Conservation (phyloP, 2,329 filamentous ascomycete genomes). For the Alternaria sp. region DNA sequence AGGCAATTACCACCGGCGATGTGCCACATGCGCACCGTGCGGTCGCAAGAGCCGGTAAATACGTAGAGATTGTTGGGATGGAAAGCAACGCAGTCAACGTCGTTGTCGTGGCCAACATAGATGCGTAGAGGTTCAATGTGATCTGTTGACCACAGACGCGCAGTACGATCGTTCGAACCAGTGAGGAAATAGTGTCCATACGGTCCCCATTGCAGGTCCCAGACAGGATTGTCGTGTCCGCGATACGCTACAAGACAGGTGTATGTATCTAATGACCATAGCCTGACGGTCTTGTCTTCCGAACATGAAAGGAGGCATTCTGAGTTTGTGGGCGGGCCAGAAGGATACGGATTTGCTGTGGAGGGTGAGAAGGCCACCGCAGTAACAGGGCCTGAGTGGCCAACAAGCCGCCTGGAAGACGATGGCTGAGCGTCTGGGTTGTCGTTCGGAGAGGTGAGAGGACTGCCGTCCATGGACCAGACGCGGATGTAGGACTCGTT, state of each 20-base stretch:
- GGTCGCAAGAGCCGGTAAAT: constrained; percentile 92
- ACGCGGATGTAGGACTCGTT: constrained; percentile 95
- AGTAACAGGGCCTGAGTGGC: constrained; percentile 90
- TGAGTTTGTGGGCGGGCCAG: constrained; percentile 64
- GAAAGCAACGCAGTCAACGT: constrained; percentile 91
- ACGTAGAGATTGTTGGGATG: constrained; percentile 94
- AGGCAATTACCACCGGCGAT: constrained; percentile 87
- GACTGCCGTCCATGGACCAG: constrained; percentile 87
- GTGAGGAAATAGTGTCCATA: constrained; percentile 95
- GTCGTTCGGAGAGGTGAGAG: constrained; percentile 72
- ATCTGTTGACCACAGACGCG: constrained; percentile 90
- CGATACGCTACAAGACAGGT: constrained; percentile 94
- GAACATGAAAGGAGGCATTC: constrained; percentile 88
- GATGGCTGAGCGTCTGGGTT: constrained; percentile 62
- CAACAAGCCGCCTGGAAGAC: constrained; percentile 80
- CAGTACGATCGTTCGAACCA: constrained; percentile 86
- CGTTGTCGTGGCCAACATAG: constrained; percentile 90
- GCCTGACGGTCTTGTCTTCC: constrained; percentile 83
- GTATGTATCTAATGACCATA: constrained; percentile 94
- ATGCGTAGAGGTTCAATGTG: constrained; percentile 88
- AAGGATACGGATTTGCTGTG: constrained; percentile 57
- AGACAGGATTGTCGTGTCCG: constrained; percentile 88
- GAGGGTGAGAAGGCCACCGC: constrained; percentile 87
- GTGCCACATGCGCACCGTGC: constrained; percentile 97
- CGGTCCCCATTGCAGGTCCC: constrained; percentile 87